Evolutionary conservation across 306 rosid genomes (phyloP).

Genomic region (Cicer cuneatum): DNA sequence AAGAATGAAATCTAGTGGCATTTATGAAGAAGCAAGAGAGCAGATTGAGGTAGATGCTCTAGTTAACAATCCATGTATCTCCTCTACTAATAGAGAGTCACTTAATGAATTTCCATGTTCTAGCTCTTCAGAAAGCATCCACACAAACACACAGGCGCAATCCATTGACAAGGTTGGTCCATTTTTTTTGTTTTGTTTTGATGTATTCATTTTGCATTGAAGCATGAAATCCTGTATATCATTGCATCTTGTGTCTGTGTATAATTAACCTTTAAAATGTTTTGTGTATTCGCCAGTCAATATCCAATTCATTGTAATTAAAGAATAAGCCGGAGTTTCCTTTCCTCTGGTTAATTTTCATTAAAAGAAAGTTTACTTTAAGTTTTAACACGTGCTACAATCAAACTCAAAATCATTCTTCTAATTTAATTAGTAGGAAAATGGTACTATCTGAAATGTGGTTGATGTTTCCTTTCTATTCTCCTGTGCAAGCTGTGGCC

Average conservation of each 20-base stretch:
- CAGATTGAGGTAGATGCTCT: slow-evolving; percentile 40
- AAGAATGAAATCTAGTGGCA: slow-evolving; percentile 44
- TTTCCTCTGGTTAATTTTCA: slow-evolving; percentile 8
- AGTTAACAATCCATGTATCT: slow-evolving; percentile 37
- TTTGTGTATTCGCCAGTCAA: not conserved
- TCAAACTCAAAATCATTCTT: no score
- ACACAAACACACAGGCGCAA: slow-evolving; percentile 41
- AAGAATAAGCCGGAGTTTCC: slow-evolving; percentile 13
- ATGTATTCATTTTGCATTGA: slow-evolving; percentile 24
- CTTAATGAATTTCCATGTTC: slow-evolving; percentile 44
- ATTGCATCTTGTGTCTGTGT: slow-evolving; percentile 6
- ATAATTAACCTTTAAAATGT: slow-evolving; percentile 18
- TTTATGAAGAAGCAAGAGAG: slow-evolving; percentile 43
- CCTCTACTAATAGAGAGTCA: slow-evolving; percentile 39
- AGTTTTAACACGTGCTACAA: no score
- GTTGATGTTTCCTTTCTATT: no score
- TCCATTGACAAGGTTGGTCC: slow-evolving; percentile 55
- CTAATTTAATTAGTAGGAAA: no score
- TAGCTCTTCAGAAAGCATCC: slow-evolving; percentile 51
- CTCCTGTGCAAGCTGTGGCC: no score
- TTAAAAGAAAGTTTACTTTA: no score
- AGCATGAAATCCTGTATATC: slow-evolving; percentile 20
- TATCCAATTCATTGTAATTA: not conserved
- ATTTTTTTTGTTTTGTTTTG: slow-evolving; percentile 7
- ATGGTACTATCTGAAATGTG: no score